Evolutionary conservation across 192 early-diverging fungal genomes (phyloP).

Genomic region (Podila clonocystis): DNA sequence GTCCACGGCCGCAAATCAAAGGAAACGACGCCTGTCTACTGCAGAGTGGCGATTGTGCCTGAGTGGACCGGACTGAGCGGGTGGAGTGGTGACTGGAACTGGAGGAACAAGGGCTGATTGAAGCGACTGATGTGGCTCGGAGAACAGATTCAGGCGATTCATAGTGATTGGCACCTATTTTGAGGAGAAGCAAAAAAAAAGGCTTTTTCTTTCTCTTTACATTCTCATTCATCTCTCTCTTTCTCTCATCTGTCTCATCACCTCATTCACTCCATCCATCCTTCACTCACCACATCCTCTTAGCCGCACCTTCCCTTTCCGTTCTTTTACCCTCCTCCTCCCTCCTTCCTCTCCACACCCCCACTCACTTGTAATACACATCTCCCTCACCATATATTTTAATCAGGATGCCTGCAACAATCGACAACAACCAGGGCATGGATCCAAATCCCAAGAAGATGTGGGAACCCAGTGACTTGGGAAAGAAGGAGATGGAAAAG

Average conservation of each 20-base stretch:
- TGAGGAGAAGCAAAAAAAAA: too few species aligned
- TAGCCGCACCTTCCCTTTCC: neutral
- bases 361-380: neutral
- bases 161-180: neutral
- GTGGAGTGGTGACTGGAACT: too few species aligned
- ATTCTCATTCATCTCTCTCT: neutral
- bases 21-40: too few species aligned
- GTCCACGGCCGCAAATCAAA: too few species aligned
- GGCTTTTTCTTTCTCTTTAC: neutral
- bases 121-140: too few species aligned
- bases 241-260: neutral
- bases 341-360: neutral
- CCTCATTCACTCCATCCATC: slow-evolving; percentile 6
- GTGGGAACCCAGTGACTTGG: slow-evolving; percentile 70
- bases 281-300: neutral
- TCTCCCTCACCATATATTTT: too few species aligned
- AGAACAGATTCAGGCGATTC: neutral
- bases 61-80: too few species aligned
- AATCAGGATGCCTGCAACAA: slow-evolving; percentile 14
- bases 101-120: too few species aligned
- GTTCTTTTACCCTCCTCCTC: neutral
- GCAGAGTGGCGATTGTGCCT: too few species aligned
- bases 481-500: slow-evolving; percentile 71
- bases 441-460: slow-evolving; percentile 55
- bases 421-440: slow-evolving; percentile 31